Evolutionary conservation across 2,329 filamentous ascomycete genomes (phyloP).

Genomic region (Penicillium sp.): DNA sequence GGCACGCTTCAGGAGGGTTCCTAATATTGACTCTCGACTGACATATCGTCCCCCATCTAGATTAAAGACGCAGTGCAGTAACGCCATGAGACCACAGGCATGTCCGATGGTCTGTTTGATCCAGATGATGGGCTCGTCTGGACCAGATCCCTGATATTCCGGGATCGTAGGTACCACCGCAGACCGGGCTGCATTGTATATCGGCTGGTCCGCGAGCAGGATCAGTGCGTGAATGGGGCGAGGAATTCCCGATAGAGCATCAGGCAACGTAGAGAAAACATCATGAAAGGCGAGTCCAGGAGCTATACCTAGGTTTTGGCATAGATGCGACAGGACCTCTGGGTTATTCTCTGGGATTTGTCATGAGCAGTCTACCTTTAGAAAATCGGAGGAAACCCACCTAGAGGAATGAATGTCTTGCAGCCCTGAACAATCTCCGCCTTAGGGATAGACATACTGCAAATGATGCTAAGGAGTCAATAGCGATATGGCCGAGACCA

Average conservation of each 20-base stretch:
- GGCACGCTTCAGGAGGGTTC: slow-evolving; percentile 45
- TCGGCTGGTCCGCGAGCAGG: slow-evolving; percentile 51
- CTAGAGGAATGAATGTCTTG: slow-evolving; percentile 36
- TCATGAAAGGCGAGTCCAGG: slow-evolving; percentile 53
- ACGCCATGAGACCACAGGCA: slow-evolving; percentile 59
- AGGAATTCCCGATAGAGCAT: slow-evolving; percentile 51
- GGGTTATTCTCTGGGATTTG: slow-evolving; percentile 54
- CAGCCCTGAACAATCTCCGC: slow-evolving; percentile 27
- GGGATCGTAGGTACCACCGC: slow-evolving; percentile 41
- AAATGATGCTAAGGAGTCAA: background rate
- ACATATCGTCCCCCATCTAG: slow-evolving; percentile 47
- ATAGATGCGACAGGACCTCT: slow-evolving; percentile 52
- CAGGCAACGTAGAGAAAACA: slow-evolving; percentile 54
- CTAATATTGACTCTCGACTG: slow-evolving; percentile 44
- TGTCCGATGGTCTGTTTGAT: slow-evolving; percentile 60
- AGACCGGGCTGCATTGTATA: slow-evolving; percentile 44
- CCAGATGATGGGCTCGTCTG: slow-evolving; percentile 57
- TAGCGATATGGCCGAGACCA: no score
- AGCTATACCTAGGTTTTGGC: slow-evolving; percentile 51
- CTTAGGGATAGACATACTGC: background rate
- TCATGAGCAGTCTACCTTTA: background rate
- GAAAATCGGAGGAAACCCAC: slow-evolving; percentile 10
- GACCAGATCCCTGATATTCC: slow-evolving; percentile 49
- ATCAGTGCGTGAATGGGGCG: slow-evolving; percentile 56
- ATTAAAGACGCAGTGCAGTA: slow-evolving; percentile 57